Conservation (phyloP, 1,284 basidiomycete species). For the Leccinum angustisporum region DNA sequence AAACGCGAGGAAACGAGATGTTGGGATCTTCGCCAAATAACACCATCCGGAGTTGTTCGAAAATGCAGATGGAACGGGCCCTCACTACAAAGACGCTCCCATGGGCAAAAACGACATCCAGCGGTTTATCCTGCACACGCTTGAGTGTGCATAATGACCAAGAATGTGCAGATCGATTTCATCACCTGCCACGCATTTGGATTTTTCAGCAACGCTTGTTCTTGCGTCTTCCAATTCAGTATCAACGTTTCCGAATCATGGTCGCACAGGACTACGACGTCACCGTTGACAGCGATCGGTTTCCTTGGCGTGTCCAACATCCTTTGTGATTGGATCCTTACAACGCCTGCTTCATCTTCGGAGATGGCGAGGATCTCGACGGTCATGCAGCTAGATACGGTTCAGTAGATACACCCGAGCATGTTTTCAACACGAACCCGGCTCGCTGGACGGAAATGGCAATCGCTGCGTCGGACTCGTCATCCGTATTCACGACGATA, state of each 20-base stretch:
- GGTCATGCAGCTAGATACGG: constrained; percentile 7
- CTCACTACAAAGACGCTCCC: constrained; percentile 54
- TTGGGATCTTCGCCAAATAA: constrained; percentile 11
- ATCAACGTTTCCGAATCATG: constrained; percentile 49
- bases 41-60: constrained; percentile 41
- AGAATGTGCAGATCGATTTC: constrained; percentile 6
- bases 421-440: constrained; percentile 35
- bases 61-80: constrained; percentile 56
- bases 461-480: constrained; percentile 43
- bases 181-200: constrained; percentile 27
- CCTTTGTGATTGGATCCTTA: constrained; percentile 12
- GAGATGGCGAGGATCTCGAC: constrained; percentile 29
- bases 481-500: constrained; percentile 48
- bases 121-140: constrained; percentile 41
- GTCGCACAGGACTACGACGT: constrained; percentile 53
- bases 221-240: constrained; percentile 50
- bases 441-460: constrained; percentile 47
- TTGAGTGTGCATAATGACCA: constrained; percentile 18
- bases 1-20: constrained; percentile 39
- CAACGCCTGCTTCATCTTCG: constrained; percentile 4
- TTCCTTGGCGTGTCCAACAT: constrained; percentile 38
- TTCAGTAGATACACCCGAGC: constrained; percentile 9
- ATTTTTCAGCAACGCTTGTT: constrained; percentile 47
- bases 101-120: constrained; percentile 50
- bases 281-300: constrained; percentile 48